Evolutionary conservation across 2,329 filamentous ascomycete species (phyloP), one percentile per base, ranked within the genome.

Genomic region (Microdochium trichocladiopsis): DNA sequence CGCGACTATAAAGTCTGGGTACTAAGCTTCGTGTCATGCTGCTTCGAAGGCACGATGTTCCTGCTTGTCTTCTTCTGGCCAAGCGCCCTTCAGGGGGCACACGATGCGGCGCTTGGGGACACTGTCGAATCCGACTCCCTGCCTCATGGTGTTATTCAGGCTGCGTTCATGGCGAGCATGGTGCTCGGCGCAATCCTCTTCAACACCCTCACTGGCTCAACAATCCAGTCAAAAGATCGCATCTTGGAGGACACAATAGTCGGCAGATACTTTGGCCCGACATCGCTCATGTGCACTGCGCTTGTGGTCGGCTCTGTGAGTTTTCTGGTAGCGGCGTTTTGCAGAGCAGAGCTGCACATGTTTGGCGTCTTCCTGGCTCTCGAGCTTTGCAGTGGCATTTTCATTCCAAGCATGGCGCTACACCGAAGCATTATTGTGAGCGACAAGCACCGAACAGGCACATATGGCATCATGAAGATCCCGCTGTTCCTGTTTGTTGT

Each of bases 401-500:
- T 67, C 33, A 58, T 67, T 16, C 65, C 66, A 4, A 64, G 61
- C 49, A 65, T 66, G 31, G 64, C 64, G 14, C 66, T 59, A 22
- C 57, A 64, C 50, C 62, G 66, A 3, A 61, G 65, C 21, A 52
- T 58, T 21, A 52, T 68, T 9, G 62, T 68, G 5, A 52, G 58
- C 25, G 63, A 66, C 25, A 59, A 57, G 18, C 57, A 60, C 18
- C 57, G 65, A 25, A 60, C 66, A 10, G 57, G 61, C 14, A 49
- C 65, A 5, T 68, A 68, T 47, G 63, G 65, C 3, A 41, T 67
- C 50, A 69, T 68, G 58, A 61, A 64, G 45, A 70, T 84, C 14
- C 81, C 82, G 11, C 64, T 85, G 55, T 84, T 84, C 59, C 55
- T 78, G 16, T 80, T 82, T 58, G 77, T 83, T 2, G 73, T 81